Conservation (phyloP, 108 stramenopile species). For the Nannochloropsis gaditana region DNA sequence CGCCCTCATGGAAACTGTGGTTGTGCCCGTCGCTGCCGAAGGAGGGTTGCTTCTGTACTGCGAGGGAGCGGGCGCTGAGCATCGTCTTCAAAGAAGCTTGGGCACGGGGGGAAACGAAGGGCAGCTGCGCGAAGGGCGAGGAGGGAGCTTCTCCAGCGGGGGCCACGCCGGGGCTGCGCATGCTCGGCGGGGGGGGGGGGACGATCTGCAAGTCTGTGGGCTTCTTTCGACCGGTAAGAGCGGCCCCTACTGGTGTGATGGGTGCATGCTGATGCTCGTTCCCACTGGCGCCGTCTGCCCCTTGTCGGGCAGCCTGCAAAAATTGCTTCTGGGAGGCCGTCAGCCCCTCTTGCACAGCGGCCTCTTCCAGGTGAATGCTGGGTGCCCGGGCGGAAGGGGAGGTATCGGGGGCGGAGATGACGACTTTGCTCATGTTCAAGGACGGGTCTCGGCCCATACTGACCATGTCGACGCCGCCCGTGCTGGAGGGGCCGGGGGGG, state of each 20-base stretch:
- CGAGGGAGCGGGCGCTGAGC: neutral
- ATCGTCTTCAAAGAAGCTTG: neutral
- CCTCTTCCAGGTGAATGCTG: neutral
- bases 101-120: conserved; percentile 16
- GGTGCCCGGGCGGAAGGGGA: neutral
- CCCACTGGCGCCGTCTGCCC: neutral
- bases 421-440: neutral
- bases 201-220: neutral
- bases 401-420: neutral
- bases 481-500: neutral
- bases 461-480: neutral
- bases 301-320: neutral
- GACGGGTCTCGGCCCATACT: neutral
- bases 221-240: neutral
- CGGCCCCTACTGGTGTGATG: neutral
- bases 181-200: neutral
- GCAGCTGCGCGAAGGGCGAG: neutral
- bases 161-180: neutral
- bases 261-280: neutral
- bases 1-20: neutral
- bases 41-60: neutral
- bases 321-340: neutral
- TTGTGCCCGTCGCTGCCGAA: neutral
- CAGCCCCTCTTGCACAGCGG: neutral
- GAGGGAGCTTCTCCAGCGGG: neutral